A percentile compares a stretch with the other conserved stretches of the same genome.
phyloP scores from a whole-genome alignment of 2,329 filamentous ascomycete genomes.

The Cercospora brassicicola region DNA sequence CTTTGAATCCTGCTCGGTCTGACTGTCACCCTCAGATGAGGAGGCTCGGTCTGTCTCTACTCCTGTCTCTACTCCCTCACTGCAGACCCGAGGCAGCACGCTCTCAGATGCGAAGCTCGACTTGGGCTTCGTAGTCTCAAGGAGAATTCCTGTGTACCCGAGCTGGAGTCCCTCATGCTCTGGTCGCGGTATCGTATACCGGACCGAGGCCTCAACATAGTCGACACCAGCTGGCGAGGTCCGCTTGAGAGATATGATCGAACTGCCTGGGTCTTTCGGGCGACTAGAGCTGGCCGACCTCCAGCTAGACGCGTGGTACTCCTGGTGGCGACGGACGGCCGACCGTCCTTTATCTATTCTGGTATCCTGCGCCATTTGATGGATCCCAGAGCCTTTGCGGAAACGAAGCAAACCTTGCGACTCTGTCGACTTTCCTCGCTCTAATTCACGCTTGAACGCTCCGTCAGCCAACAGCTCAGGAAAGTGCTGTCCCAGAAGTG shows the following conservation, averaged over 20 bases:
- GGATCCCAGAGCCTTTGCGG: background rate
- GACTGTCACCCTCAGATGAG: background rate
- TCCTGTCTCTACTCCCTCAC: background rate
- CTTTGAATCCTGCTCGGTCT: background rate
- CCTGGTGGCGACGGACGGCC: background rate
- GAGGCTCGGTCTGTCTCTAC: background rate
- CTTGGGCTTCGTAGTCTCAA: background rate
- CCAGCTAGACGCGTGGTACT: background rate
- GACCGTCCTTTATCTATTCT: background rate
- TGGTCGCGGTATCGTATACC: background rate
- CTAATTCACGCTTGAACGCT: background rate
- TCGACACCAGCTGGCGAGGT: background rate
- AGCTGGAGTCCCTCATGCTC: background rate
- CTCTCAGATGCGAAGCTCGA: background rate
- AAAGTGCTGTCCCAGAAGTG: background rate
- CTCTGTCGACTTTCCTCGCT: background rate
- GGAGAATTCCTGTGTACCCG: no score
- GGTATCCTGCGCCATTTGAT: background rate
- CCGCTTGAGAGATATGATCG: background rate
- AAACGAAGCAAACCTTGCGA: background rate
- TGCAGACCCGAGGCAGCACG: background rate
- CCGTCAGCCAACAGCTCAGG: background rate
- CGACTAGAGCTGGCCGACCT: background rate
- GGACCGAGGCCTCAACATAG: background rate
- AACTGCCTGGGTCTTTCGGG: background rate